phyloP scores from a whole-genome alignment of 768 basidiomycete genomes.

The Auriscalpium orientale region DNA sequence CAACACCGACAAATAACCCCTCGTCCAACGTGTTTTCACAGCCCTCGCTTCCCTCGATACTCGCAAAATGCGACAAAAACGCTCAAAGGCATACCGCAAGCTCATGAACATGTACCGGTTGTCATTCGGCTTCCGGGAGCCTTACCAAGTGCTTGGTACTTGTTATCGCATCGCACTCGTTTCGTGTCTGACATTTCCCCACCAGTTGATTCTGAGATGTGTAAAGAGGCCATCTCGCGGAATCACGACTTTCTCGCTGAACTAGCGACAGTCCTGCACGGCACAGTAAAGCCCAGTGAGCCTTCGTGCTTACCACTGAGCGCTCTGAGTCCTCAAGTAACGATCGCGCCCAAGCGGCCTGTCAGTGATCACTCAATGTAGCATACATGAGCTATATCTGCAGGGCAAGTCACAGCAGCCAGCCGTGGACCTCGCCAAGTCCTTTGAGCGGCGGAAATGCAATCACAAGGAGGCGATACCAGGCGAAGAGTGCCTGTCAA shows the following conservation, averaged over 20 bases:
- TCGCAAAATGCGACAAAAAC: constrained; percentile 78
- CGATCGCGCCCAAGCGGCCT: constrained; percentile 33
- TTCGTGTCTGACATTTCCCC: constrained; percentile 4
- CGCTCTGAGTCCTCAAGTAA: neutral
- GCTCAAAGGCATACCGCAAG: constrained; percentile 90
- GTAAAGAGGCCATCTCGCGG: constrained; percentile 55
- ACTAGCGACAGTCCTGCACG: constrained; percentile 71
- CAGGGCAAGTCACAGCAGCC: constrained; percentile 67
- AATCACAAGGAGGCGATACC: constrained; percentile 87
- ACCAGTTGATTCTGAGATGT: constrained; percentile 81
- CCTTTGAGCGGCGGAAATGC: constrained; percentile 88
- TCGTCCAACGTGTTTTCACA: neutral
- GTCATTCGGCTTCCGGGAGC: constrained; percentile 86
- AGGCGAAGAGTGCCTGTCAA: constrained; percentile 74
- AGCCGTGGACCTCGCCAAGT: constrained; percentile 84
- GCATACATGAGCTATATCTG: constrained; percentile 88
- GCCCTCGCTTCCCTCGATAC: neutral
- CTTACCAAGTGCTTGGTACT: constrained; percentile 77
- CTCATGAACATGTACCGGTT: constrained; percentile 87
- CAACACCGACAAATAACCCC: neutral
- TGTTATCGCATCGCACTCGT: neutral
- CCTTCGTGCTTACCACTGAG: constrained; percentile 10
- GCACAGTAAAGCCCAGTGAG: constrained; percentile 88
- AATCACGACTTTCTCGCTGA: constrained; percentile 76
- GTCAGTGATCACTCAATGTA: constrained; percentile 98